Conservation (phyloP, 441 rosid species). For the California macrophylla region DNA sequence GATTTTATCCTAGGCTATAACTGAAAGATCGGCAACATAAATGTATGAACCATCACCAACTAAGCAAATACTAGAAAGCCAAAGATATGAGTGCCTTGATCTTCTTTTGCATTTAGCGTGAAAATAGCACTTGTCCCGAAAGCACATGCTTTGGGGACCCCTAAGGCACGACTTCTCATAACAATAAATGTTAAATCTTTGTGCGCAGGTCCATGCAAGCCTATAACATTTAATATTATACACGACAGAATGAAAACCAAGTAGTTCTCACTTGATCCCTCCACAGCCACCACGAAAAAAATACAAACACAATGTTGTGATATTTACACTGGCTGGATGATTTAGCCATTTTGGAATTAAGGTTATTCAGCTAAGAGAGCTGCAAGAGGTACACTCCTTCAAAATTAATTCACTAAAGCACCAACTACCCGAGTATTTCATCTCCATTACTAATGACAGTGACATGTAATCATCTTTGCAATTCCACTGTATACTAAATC, state of each 20-base stretch:
- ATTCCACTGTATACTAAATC: neutral
- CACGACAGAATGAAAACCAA: neutral
- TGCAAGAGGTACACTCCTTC: neutral
- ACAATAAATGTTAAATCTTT: neutral
- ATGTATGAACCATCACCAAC: conserved; percentile 13
- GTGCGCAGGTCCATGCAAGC: neutral
- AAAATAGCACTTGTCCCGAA: neutral
- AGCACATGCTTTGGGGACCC: conserved; percentile 12
- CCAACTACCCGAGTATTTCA: neutral
- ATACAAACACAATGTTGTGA: too few species aligned
- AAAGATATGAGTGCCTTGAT: neutral
- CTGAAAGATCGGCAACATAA: neutral
- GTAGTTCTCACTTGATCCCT: neutral
- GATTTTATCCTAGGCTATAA: too few species aligned
- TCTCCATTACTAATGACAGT: too few species aligned
- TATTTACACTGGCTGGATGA: neutral
- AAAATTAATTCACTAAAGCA: neutral
- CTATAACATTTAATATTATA: neutral
- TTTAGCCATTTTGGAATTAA: neutral
- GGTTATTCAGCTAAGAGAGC: neutral
- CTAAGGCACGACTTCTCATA: too few species aligned
- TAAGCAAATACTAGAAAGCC: neutral
- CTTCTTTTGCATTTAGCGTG: conserved; percentile 4
- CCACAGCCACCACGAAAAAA: too few species aligned
- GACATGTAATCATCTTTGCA: neutral